phyloP scores from a whole-genome alignment of 2,329 filamentous ascomycete genomes.

The Claviceps pusilla region DNA sequence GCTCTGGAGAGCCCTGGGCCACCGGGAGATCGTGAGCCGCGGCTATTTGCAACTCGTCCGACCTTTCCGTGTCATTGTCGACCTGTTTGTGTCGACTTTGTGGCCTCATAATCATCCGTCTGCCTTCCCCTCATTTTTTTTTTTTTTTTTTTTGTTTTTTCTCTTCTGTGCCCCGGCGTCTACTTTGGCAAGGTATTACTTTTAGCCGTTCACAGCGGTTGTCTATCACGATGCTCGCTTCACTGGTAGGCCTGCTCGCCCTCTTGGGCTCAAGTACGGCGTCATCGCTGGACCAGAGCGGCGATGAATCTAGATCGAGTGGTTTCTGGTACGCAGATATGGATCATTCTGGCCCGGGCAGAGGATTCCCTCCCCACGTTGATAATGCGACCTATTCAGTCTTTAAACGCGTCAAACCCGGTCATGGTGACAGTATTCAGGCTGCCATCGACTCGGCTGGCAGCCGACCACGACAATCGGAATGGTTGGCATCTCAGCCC shows the following conservation, averaged over 20 bases:
- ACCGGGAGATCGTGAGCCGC: background rate
- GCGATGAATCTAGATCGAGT: conserved; percentile 4
- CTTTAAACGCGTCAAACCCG: conserved; percentile 22
- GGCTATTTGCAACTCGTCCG: background rate
- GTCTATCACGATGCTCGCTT: background rate
- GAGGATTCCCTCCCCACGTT: conserved; percentile 27
- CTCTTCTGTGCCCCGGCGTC: background rate
- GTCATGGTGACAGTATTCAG: conserved; percentile 23
- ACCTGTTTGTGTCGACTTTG: background rate
- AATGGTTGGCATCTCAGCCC: conserved; percentile 28
- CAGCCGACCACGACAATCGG: conserved; percentile 17
- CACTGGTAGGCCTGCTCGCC: background rate
- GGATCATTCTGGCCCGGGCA: conserved; percentile 22
- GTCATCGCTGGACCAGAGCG: conserved; percentile 2
- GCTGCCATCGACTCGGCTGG: conserved; percentile 23
- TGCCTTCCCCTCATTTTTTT: too few species aligned
- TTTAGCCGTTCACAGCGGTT: background rate
- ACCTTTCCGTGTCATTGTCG: background rate
- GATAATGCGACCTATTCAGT: conserved; percentile 24
- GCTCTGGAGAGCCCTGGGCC: background rate
- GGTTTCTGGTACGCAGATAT: conserved; percentile 29
- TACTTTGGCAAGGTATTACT: background rate
- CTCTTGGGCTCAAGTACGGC: conserved; percentile 9
- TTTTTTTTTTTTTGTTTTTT: too few species aligned
- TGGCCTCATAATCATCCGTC: background rate